Base-by-base conservation (phyloP, 2,329 filamentous ascomycete genomes). In the Diaporthe australafricana region DNA sequence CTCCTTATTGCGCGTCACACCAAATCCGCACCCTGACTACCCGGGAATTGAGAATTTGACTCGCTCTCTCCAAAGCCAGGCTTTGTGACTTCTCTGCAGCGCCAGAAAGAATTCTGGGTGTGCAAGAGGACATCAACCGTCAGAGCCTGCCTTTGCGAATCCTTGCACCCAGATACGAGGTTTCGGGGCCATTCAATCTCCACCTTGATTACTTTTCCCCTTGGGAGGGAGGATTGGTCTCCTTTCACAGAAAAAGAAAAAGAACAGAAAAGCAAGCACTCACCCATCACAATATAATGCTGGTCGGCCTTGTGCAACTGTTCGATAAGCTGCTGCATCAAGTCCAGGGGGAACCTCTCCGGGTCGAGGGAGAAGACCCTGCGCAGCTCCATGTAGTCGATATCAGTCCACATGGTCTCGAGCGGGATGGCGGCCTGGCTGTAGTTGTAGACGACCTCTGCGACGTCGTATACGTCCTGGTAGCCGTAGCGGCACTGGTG, bases 401-500 rank as follows among this genome's bases (percentile, higher is more conserved):
- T 90, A 75, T 90, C 89, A 5, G 89, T 92, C 89, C 89, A 92
- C 88, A 91, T 91, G 1, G 89, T 90, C 78, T 94, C 92, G 0
- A 94, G 82, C 0, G 92, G 91, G 71, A 94, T 93, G 1, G 82
- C 83, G 5, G 91, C 90, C 38, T 84, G 82, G 27, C 88, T 91
- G 79, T 93, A 93, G 80, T 93, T 93, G 69, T 87, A 87, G 0
- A 93, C 87, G 0, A 91, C 91, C 73, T 92, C 91, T 22, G 91
- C 91, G 5, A 93, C 88, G 67, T 89, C 87, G 74, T 87, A 92
- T 20, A 89, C 87, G 76, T 93, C 90, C 81, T 76, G 87, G 72
- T 92, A 92, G 14, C 90, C 90, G 73, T 91, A 92, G 75, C 88
- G 82, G 75, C 90, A 92, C 74, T 92, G 86, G 74, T 92, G 89